These are phyloP conservation scores for Colletotrichum sp. DNA, from an alignment of 2,329 filamentous ascomycete species.

Conservation along the genomic window DNA sequence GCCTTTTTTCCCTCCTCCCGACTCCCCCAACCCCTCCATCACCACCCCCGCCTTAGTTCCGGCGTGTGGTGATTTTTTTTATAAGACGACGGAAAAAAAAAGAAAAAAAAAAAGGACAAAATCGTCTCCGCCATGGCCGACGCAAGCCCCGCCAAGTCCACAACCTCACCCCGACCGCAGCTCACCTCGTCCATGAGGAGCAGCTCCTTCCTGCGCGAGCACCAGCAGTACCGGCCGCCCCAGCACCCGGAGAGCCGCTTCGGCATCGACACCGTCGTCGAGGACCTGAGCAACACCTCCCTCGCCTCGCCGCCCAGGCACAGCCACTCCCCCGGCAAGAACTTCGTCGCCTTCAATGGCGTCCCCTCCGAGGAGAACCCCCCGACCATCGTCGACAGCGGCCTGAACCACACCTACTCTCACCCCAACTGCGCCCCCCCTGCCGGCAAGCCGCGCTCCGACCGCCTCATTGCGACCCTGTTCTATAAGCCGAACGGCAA, in stretches of 20 bases:
- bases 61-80: not conserved
- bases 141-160: constrained; percentile 31
- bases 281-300: constrained; percentile 50
- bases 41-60: not conserved
- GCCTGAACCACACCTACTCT: constrained; percentile 65
- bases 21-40: not conserved
- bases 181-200: constrained; percentile 58
- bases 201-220: constrained; percentile 66
- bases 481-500: constrained; percentile 60
- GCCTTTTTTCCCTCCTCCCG: not conserved
- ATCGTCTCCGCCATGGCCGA: constrained; percentile 33
- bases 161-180: constrained; percentile 48
- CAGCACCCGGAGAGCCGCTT: constrained; percentile 59
- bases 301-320: constrained; percentile 34
- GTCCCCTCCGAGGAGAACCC: constrained; percentile 64
- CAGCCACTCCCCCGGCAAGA: constrained; percentile 25
- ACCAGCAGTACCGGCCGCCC: constrained; percentile 67
- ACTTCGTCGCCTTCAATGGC: constrained; percentile 60
- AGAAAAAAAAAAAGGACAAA: not conserved
- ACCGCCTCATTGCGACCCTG: constrained; percentile 65
- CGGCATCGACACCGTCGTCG: constrained; percentile 69
- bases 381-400: constrained; percentile 65
- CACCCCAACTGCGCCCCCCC: constrained; percentile 67
- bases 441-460: constrained; percentile 46
- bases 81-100: not conserved